Conservation (phyloP, 2,329 filamentous ascomycete species). For the Cladophialophora chaetospira region DNA sequence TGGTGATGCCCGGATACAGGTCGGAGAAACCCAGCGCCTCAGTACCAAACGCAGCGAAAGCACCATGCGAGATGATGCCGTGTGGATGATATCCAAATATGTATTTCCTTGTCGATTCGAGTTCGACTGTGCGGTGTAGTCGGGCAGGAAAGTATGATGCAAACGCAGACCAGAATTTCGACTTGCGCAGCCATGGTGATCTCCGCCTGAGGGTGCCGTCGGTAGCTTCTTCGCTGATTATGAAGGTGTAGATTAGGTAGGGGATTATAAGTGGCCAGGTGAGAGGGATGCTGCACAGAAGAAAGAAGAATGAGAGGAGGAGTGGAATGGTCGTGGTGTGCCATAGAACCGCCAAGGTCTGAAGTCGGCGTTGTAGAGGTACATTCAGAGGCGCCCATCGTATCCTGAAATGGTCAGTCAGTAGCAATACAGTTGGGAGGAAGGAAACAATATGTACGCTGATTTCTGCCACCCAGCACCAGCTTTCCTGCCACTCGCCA, state of each 20-base stretch:
- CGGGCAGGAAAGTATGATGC: constrained; percentile 88
- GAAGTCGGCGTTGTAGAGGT: constrained; percentile 69
- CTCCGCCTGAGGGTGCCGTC: constrained; percentile 75
- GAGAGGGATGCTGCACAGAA: constrained; percentile 87
- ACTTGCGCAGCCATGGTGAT: constrained; percentile 70
- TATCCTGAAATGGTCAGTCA: constrained; percentile 55
- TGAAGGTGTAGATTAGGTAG: constrained; percentile 76
- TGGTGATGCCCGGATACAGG: constrained; percentile 92
- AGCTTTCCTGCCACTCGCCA: constrained; percentile 56
- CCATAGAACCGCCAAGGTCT: constrained; percentile 75
- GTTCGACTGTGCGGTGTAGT: constrained; percentile 78
- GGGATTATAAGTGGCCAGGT: constrained; percentile 78
- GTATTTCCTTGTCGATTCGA: constrained; percentile 84
- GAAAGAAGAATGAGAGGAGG: constrained; percentile 79
- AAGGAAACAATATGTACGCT: constrained; percentile 40
- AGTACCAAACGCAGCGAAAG: constrained; percentile 86
- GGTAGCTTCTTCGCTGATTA: constrained; percentile 75
- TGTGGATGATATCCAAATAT: constrained; percentile 98
- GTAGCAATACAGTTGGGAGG: neutral
- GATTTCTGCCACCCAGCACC: constrained; percentile 56
- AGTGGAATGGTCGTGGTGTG: constrained; percentile 73
- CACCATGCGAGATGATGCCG: constrained; percentile 96
- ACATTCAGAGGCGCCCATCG: constrained; percentile 81
- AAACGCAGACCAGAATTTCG: constrained; percentile 83
- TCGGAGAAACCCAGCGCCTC: constrained; percentile 84